Evolutionary conservation across 2,329 filamentous ascomycete genomes (phyloP), one percentile per base, ranked within the genome.

Genomic region (Aspergillus sp.): DNA sequence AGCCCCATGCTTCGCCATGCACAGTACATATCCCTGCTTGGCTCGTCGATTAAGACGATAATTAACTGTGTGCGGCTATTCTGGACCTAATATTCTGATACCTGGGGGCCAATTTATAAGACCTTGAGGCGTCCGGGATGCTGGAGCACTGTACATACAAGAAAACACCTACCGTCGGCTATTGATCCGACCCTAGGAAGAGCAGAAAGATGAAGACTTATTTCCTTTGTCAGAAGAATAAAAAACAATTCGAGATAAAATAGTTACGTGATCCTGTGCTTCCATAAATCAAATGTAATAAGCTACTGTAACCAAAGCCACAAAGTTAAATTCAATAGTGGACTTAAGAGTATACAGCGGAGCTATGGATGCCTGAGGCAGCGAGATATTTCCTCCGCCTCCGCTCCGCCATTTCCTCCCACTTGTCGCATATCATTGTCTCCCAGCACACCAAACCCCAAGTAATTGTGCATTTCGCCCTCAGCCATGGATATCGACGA

Each of bases 401-500:
- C 60, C 63, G 62, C 62, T 65, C 63, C 63, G 63, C 60, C 50
- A 30, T 63, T 48, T 24, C 43, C 26, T 26, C 24, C 26, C 24
- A 48, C 30, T 15, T 15, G 26, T 45, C 22, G 43, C 43, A 45
- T 45, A 30, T 30, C 43, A 30, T 22, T 17, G 38, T 36, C 41
- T 48, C 26, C n/a, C 20, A 30, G 15, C 22, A 45, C 43, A 45
- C 15, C 22, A 22, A 15, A 13, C 22, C 18, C 32, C 34, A 17
- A 41, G 8, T 15, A 41, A 6, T 17, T 6, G n/a, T 20, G 24
- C 9, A 30, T 42, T n/a, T n/a, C 13, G 18, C 12, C 24, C 4
- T 24, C n/a, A 13, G 56, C 56, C 51, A 91, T 91, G 88, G 88
- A 91, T 62, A 92, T 93, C 66, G 87, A 90, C 74, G 89, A 92